Percentiles rank a stretch among this genome's conserved stretches.
Conservation (phyloP, 495 filamentous ascomycete species). For the Annulohypoxylon moriforme region DNA sequence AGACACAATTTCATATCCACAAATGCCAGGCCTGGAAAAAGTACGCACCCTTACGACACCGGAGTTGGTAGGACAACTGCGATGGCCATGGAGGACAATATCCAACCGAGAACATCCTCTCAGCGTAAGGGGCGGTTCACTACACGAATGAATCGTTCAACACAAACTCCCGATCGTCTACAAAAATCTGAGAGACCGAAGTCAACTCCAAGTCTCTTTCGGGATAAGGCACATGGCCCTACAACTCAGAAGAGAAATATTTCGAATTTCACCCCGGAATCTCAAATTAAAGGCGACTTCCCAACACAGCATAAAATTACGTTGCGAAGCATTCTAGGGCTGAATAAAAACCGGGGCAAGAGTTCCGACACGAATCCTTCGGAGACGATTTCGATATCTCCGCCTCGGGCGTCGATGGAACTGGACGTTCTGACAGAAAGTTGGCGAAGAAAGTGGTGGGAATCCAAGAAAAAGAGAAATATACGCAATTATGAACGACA, state of each 20-base stretch:
- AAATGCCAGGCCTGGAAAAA: slow-evolving; percentile 34
- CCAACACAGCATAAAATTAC: neutral
- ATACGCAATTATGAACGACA: neutral
- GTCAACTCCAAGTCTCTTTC: slow-evolving; percentile 17
- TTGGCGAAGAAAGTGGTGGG: slow-evolving; percentile 23
- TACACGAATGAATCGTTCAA: neutral
- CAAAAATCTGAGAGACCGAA: slow-evolving; percentile 17
- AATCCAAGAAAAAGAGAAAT: slow-evolving; percentile 7
- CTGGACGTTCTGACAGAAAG: neutral
- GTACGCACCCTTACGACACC: slow-evolving; percentile 48
- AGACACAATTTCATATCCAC: neutral
- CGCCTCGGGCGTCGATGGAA: neutral
- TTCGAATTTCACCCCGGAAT: slow-evolving; percentile 11
- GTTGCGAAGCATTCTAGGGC: slow-evolving; percentile 20
- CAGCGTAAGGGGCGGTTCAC: neutral
- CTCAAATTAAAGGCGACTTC: neutral
- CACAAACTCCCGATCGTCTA: neutral
- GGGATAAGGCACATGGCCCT: neutral
- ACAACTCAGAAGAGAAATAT: slow-evolving; percentile 1
- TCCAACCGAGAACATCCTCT: neutral
- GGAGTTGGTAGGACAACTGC: slow-evolving; percentile 18
- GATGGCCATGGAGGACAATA: neutral
- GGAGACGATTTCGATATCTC: neutral
- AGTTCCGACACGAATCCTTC: slow-evolving; percentile 3
- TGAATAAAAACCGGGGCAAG: slow-evolving; percentile 5